Conservation (phyloP, 2,329 filamentous ascomycete genomes). For the Alternaria incomplexa region DNA sequence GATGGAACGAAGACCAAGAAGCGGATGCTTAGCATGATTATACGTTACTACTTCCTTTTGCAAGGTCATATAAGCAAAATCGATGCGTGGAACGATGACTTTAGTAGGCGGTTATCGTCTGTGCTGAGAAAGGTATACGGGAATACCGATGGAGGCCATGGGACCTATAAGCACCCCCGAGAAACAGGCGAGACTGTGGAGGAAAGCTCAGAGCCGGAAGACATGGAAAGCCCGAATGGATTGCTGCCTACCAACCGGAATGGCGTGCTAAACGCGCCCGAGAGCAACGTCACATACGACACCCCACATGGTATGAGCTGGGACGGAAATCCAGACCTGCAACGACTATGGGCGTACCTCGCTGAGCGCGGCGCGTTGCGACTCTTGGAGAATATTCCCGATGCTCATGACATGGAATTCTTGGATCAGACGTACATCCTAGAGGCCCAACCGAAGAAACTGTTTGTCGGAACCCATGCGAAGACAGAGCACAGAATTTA, state of each 20-base stretch:
- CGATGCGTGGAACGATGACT: constrained; percentile 4
- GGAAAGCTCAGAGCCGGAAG: constrained; percentile 13
- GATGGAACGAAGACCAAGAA: constrained; percentile 1
- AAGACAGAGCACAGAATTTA: constrained; percentile 12
- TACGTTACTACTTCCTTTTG: constrained; percentile 15
- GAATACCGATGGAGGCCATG: background rate
- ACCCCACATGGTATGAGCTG: background rate
- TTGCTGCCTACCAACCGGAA: constrained; percentile 3
- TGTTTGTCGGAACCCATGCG: constrained; percentile 11
- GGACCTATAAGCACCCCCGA: background rate
- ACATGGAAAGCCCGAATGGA: background rate
- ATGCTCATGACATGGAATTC: constrained; percentile 10
- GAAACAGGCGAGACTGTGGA: constrained; percentile 1
- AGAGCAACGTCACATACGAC: background rate
- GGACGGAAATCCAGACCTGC: constrained; percentile 5
- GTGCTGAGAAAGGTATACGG: constrained; percentile 1
- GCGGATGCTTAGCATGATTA: constrained; percentile 8
- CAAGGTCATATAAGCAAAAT: constrained; percentile 1
- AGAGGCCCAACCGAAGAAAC: constrained; percentile 13
- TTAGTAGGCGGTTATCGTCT: background rate
- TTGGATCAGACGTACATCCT: constrained; percentile 5
- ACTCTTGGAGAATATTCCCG: constrained; percentile 15
- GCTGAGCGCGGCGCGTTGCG: constrained; percentile 3
- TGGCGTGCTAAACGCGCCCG: background rate
- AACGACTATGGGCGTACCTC: constrained; percentile 5